Conservation (phyloP, 768 basidiomycete genomes). For the Mycena galericulata region DNA sequence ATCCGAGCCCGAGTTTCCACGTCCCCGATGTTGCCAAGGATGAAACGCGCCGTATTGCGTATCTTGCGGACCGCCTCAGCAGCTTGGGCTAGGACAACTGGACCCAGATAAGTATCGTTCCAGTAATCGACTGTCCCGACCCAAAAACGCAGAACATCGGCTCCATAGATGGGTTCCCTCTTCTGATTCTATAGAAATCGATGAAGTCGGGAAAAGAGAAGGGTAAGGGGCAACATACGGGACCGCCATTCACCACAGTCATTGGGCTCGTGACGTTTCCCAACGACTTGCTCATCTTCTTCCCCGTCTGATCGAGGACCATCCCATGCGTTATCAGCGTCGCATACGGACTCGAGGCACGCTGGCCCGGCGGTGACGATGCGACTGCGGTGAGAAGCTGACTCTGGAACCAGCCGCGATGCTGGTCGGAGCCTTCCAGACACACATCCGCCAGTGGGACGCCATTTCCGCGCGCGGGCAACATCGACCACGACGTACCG, state of each 20-base stretch:
- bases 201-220: neutral
- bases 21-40: slow-evolving; percentile 81
- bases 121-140: slow-evolving; percentile 92
- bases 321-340: slow-evolving; percentile 95
- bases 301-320: slow-evolving; percentile 90
- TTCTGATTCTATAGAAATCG: slow-evolving; percentile 64
- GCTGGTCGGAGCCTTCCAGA: slow-evolving; percentile 96
- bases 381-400: slow-evolving; percentile 87
- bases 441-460: slow-evolving; percentile 82
- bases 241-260: slow-evolving; percentile 81
- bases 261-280: slow-evolving; percentile 93
- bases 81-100: slow-evolving; percentile 78
- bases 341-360: slow-evolving; percentile 69
- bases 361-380: slow-evolving; percentile 48
- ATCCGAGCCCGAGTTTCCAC: slow-evolving; percentile 41
- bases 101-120: slow-evolving; percentile 88
- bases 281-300: slow-evolving; percentile 98
- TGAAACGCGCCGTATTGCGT: slow-evolving; percentile 87
- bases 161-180: slow-evolving; percentile 83
- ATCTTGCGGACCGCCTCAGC: slow-evolving; percentile 85
- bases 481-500: slow-evolving; percentile 92
- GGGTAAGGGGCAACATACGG: slow-evolving; percentile 57
- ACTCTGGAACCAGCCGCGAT: slow-evolving; percentile 99
- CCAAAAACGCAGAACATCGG: slow-evolving; percentile 92
- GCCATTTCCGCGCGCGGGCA: slow-evolving; percentile 52